Evolutionary conservation across 179 eudicot genomes (phyloP), one percentile per base, ranked within the genome.

Genomic region (Patellifolia procumbens): DNA sequence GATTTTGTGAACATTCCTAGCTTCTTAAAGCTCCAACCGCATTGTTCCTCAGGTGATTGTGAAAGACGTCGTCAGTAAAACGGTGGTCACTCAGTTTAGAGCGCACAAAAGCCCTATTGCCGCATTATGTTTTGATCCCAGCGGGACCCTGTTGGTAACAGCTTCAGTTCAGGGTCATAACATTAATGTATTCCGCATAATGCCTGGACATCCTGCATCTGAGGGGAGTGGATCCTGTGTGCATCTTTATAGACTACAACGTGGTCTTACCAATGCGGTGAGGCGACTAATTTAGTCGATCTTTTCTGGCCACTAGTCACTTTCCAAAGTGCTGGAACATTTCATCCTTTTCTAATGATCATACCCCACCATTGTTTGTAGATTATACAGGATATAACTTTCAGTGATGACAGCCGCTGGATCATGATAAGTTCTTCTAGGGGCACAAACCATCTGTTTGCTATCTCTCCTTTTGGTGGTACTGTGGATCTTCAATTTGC

Each of bases 321-420:
- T 74, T 61, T 59, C 46, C 58, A 45, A 55, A 26, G 6, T 43
- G 61, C 17, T 24, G 64, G 3, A 16, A 13, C 19, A 17, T 63
- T 67, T 24, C 48, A 52, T 64, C 12, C 10, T 59, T 69, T 70
- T 7, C 71, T 65, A 64, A 51, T 74, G 15, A 4, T 45, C 24
- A 62, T 24, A 42, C 73, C 24, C 31, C 73, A 1, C 45, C n/a
- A 37, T 58, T 22, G 29, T 78, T 24, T 82, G 63, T 74, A 92
- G 98, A 87, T 92, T 73, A 94, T 94, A 73, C 97, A 91, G 77
- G 98, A 92, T 75, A 91, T 92, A 75, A 84, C 93, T 83, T 94
- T 94, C 81, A 91, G 97, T 73, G 82, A 81, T 48, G 93, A 94
- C 76, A 94, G 98, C 86, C 87, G 76, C 42, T 92, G 98, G 97